These are phyloP conservation scores for Takashimella koratensis DNA, from an alignment of 1,284 basidiomycete genomes.

Conservation along the genomic window DNA sequence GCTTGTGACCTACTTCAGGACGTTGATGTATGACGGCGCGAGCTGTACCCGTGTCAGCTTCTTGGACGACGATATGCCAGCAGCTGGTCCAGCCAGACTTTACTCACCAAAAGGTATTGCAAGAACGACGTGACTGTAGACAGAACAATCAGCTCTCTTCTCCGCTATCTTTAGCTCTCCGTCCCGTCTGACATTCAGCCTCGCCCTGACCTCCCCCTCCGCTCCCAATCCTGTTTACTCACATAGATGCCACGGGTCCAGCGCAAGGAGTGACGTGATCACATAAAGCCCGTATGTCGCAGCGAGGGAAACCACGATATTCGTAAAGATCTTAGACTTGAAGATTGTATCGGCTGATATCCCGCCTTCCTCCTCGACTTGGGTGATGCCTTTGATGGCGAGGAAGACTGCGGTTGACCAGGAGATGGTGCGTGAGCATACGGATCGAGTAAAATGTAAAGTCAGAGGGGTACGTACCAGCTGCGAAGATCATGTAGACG, in stretches of 20 bases:
- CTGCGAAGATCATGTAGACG: constrained; percentile 71
- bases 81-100: background rate
- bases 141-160: constrained; percentile 2
- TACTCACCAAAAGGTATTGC: constrained; percentile 76
- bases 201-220: background rate
- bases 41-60: constrained; percentile 10
- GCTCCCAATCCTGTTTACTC: constrained; percentile 9
- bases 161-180: too few relatives aligned
- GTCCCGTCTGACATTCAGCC: background rate
- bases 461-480: constrained; percentile 53
- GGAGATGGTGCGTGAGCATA: constrained; percentile 18
- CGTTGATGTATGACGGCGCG: constrained; percentile 85
- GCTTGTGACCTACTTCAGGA: constrained; percentile 79
- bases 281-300: constrained; percentile 84
- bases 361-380: constrained; percentile 52
- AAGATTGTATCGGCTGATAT: constrained; percentile 59
- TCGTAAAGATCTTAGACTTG: constrained; percentile 71
- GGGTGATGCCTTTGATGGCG: constrained; percentile 71
- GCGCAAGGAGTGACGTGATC: constrained; percentile 72
- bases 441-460: background rate
- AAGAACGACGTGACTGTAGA: constrained; percentile 75
- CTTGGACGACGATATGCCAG: background rate
- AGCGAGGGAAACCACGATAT: constrained; percentile 78
- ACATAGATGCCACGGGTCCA: constrained; percentile 51
- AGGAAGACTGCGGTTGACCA: constrained; percentile 67